Evolutionary conservation across 2,329 filamentous ascomycete species (phyloP).

Genomic region (Alternaria sp.): DNA sequence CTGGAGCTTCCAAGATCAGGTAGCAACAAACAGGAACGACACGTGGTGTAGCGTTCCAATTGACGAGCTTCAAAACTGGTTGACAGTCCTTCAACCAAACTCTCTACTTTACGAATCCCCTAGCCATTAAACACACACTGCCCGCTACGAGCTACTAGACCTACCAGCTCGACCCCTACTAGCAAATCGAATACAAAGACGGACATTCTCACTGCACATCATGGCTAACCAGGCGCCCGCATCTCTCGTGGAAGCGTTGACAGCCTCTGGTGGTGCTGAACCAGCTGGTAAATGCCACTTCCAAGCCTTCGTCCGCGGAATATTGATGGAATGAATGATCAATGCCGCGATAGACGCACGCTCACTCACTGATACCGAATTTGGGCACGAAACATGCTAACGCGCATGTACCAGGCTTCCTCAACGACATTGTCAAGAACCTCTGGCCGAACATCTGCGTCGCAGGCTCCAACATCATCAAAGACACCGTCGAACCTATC

Average conservation of each 20-base stretch:
- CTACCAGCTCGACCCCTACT: background rate
- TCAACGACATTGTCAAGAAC: conserved; percentile 57
- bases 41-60: background rate
- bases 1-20: conserved; percentile 2
- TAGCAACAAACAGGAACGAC: conserved; percentile 1
- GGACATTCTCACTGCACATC: background rate
- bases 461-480: conserved; percentile 53
- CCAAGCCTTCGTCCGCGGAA: background rate
- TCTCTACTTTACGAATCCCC: background rate
- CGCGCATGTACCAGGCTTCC: conserved; percentile 44
- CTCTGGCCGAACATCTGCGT: conserved; percentile 59
- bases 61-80: background rate
- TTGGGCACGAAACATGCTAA: background rate
- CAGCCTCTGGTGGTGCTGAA: conserved; percentile 51
- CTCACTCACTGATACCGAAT: background rate
- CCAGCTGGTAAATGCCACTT: conserved; percentile 40
- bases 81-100: background rate
- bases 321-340: background rate
- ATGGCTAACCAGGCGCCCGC: conserved; percentile 12
- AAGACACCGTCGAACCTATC: conserved; percentile 58
- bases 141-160: background rate
- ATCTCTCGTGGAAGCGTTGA: conserved; percentile 48
- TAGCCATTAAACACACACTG: background rate
- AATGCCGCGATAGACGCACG: background rate
- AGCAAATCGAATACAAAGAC: background rate